Evolutionary conservation across 1,139 yeast species (phyloP).

Genomic region (Blastobotrys aristatus): DNA sequence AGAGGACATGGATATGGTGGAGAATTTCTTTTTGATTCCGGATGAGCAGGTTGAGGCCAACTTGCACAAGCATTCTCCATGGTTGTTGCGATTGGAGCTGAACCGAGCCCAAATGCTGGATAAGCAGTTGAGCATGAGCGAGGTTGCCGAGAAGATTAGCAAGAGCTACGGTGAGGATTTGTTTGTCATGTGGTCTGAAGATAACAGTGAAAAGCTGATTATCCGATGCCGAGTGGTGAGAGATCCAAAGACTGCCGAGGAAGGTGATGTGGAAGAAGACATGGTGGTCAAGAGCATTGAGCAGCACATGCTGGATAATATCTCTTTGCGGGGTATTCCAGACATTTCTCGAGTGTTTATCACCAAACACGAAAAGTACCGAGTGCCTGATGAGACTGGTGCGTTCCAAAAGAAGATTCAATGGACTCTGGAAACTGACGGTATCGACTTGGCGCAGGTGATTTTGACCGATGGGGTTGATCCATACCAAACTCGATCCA

Average conservation of each 20-base stretch:
- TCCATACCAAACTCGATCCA: slow-evolving; percentile 81
- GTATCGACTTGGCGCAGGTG: slow-evolving; percentile 92
- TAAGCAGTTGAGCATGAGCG: slow-evolving; percentile 96
- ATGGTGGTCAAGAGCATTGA: slow-evolving; percentile 93
- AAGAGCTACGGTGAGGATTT: slow-evolving; percentile 91
- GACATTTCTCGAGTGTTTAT: slow-evolving; percentile 87
- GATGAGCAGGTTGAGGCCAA: slow-evolving; percentile 96
- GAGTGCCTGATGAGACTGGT: slow-evolving; percentile 74
- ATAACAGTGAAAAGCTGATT: slow-evolving; percentile 92
- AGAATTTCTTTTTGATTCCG: slow-evolving; percentile 94
- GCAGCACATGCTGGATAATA: slow-evolving; percentile 92
- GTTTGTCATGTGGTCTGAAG: slow-evolving; percentile 98
- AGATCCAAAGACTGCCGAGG: slow-evolving; percentile 90
- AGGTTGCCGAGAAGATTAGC: slow-evolving; percentile 93
- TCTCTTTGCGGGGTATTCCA: slow-evolving; percentile 92
- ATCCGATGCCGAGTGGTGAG: slow-evolving; percentile 98
- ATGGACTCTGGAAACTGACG: slow-evolving; percentile 99
- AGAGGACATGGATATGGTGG: slow-evolving; percentile 96
- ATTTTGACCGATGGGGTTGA: slow-evolving; percentile 96
- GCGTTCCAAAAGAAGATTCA: slow-evolving; percentile 86
- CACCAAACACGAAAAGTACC: slow-evolving; percentile 90
- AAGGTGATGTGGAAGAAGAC: slow-evolving; percentile 94
- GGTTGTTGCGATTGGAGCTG: slow-evolving; percentile 92
- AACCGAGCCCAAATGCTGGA: slow-evolving; percentile 99
- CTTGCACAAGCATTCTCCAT: slow-evolving; percentile 91